Conservation (phyloP, 2,329 filamentous ascomycete genomes). For the Emydomyces testavorans region DNA sequence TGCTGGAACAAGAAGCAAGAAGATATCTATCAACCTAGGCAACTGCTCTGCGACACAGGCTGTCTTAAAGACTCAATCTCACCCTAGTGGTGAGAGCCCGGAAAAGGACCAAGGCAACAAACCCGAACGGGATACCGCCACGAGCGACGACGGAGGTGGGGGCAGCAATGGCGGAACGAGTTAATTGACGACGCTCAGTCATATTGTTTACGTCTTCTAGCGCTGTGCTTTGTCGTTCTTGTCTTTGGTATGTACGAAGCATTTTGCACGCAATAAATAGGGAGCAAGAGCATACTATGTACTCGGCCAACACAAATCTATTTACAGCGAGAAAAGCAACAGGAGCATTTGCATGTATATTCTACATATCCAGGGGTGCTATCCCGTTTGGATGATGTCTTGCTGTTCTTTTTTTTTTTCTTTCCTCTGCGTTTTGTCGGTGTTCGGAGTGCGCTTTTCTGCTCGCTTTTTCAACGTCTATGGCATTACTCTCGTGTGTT, state of each 20-base stretch:
- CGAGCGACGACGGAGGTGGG: neutral
- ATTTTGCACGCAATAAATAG: too few species aligned
- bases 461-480: neutral
- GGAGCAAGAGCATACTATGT: neutral
- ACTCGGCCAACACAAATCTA: neutral
- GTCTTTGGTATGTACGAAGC: too few species aligned
- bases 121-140: neutral
- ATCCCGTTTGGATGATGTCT: constrained; percentile 8
- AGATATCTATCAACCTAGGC: constrained; percentile 33
- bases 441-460: neutral
- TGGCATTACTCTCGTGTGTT: constrained; percentile 11
- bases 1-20: constrained; percentile 25
- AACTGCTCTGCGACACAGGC: constrained; percentile 15
- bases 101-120: neutral
- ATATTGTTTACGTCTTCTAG: neutral
- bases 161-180: neutral
- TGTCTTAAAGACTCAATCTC: constrained; percentile 15
- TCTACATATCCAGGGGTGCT: constrained; percentile 1
- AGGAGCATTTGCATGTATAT: constrained; percentile 6
- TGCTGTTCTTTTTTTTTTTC: constrained; percentile 2
- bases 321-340: neutral
- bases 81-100: neutral
- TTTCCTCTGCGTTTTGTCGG: neutral
- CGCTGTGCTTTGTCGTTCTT: neutral
- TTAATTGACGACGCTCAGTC: neutral